phyloP scores from a whole-genome alignment of 805 yeast species.

The Tetrapisispora nanseiensis region DNA sequence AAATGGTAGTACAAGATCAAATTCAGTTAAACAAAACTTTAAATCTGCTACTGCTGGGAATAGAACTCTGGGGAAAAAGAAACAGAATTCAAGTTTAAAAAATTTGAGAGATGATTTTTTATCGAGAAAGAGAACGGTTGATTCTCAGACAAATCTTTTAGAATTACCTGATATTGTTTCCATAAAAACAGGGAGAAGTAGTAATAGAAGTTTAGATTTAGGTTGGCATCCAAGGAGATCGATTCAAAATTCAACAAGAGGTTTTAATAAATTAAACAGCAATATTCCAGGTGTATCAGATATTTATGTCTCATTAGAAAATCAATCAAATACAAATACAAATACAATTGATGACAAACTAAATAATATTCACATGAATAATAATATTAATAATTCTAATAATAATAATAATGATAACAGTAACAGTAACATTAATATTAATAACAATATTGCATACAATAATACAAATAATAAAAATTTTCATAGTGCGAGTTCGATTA shows the following conservation, averaged over 20 bases:
- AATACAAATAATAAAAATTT: background rate
- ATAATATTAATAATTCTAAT: background rate
- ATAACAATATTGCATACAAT: background rate
- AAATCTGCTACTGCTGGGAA: background rate
- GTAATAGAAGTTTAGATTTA: conserved; percentile 5
- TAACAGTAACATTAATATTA: background rate
- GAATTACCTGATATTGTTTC: conserved; percentile 23
- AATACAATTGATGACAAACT: background rate
- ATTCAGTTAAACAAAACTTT: background rate
- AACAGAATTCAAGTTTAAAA: background rate
- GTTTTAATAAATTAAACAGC: conserved; percentile 7
- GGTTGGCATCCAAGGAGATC: conserved; percentile 11
- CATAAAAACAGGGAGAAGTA: conserved; percentile 12
- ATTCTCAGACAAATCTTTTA: conserved; percentile 5
- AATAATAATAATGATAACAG: background rate
- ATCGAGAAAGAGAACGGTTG: background rate
- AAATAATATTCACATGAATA: background rate
- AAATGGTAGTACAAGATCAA: background rate
- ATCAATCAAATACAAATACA: background rate
- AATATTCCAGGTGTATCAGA: conserved; percentile 12
- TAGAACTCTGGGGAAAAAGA: background rate
- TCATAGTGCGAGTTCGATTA: conserved; percentile 1
- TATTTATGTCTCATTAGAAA: conserved; percentile 15
- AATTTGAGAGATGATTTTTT: background rate
- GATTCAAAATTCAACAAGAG: conserved; percentile 16